A percentile compares a stretch with the other conserved stretches of the same genome.
Evolutionary conservation across 495 filamentous ascomycete species (phyloP).

Genomic region (Arthonia radiata): DNA sequence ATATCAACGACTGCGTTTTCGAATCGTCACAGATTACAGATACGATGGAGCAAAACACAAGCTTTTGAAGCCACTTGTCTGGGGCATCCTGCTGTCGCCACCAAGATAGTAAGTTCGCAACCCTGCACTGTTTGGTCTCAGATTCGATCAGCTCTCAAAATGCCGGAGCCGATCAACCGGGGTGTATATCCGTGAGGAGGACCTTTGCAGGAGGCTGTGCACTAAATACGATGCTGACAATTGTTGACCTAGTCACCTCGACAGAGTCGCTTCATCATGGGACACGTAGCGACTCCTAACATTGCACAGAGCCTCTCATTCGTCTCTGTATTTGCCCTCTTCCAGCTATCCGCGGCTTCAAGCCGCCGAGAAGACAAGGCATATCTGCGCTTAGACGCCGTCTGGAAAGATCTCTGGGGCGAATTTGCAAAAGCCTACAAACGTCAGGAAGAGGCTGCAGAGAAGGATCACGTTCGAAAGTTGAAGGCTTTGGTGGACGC

Average conservation of each 20-base stretch:
- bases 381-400: constrained; percentile 46
- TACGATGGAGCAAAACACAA: constrained; percentile 38
- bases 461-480: constrained; percentile 36
- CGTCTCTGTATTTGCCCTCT: constrained; percentile 58
- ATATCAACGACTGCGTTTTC: constrained; percentile 48
- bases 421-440: constrained; percentile 50
- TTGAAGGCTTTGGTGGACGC: constrained; percentile 34
- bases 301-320: constrained; percentile 63
- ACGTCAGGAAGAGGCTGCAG: constrained; percentile 36
- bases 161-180: too few species aligned
- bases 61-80: constrained; percentile 16
- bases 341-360: constrained; percentile 48
- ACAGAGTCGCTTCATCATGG: constrained; percentile 65
- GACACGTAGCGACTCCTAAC: constrained; percentile 45
- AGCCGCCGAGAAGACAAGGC: constrained; percentile 72
- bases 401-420: constrained; percentile 68
- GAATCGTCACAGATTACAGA: constrained; percentile 43
- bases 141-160: too few species aligned
- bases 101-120: too few species aligned
- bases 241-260: too few species aligned
- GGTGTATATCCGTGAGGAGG: too few species aligned
- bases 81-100: constrained; percentile 18
- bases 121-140: too few species aligned
- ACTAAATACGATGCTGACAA: too few species aligned
- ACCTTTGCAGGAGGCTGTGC: too few species aligned